A percentile compares a stretch with the other conserved stretches of the same genome.
These are phyloP conservation scores for Calonectria naviculata DNA, from an alignment of 2,329 filamentous ascomycete species.

Conservation along the genomic window DNA sequence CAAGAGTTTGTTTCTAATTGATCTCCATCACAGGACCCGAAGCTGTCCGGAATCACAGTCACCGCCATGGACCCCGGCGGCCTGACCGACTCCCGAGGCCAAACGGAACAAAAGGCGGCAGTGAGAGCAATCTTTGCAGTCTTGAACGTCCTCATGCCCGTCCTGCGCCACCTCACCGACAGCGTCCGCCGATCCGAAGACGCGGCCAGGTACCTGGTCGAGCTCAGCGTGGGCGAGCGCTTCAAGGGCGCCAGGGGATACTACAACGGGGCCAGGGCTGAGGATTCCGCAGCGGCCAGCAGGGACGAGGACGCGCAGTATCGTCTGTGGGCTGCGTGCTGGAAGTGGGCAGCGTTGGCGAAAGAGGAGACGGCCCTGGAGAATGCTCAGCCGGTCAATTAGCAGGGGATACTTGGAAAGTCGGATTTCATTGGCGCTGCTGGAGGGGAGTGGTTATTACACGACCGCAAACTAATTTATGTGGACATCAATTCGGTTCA, in stretches of 20 bases:
- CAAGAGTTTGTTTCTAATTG: not conserved
- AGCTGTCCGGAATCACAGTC: constrained; percentile 31
- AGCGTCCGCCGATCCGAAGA: constrained; percentile 22
- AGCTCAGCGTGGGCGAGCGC: constrained; percentile 22
- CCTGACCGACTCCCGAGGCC: constrained; percentile 34
- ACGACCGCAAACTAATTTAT: too few species aligned
- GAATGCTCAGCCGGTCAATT: constrained; percentile 1
- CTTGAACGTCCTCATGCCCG: not conserved
- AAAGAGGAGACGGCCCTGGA: constrained; percentile 24
- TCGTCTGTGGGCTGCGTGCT: constrained; percentile 30
- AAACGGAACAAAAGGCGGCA: constrained; percentile 20
- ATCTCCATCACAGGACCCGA: constrained; percentile 17
- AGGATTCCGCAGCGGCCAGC: constrained; percentile 2
- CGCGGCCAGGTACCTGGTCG: constrained; percentile 25
- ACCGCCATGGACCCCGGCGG: constrained; percentile 37
- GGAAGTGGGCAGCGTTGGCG: constrained; percentile 25
- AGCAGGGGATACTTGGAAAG: not conserved
- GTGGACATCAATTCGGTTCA: too few species aligned
- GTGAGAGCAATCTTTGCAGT: constrained; percentile 2
- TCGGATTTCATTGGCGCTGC: not conserved
- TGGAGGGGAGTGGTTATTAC: too few species aligned
- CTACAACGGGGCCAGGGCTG: constrained; percentile 1
- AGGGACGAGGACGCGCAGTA: constrained; percentile 2
- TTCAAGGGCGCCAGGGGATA: constrained; percentile 22
- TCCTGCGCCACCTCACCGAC: constrained; percentile 19